A percentile compares a stretch with the other conserved stretches of the same genome.
Conservation (phyloP, 371 early-diverging fungal genomes). For the Apophysomyces variabilis region DNA sequence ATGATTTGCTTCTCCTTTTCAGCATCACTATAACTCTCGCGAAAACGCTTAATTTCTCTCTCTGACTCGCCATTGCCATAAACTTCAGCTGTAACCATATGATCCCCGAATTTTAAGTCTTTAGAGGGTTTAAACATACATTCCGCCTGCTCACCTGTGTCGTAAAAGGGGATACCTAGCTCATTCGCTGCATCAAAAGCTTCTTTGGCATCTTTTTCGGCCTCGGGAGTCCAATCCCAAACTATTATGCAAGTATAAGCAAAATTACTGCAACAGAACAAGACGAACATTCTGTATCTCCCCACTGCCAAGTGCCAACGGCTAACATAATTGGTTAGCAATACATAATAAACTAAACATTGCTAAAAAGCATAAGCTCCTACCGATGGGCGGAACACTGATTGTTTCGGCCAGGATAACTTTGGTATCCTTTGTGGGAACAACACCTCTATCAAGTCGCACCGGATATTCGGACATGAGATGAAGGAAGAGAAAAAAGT, state of each 20-base stretch:
- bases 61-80: conserved; percentile 65
- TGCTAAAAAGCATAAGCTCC: not conserved
- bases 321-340: conserved; percentile 24
- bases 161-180: conserved; percentile 42
- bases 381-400: conserved; percentile 56
- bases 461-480: conserved; percentile 19
- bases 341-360: not conserved
- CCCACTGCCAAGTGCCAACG: conserved; percentile 63
- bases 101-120: conserved; percentile 1
- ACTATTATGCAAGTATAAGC: conserved; percentile 18
- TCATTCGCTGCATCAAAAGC: conserved; percentile 41
- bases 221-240: conserved; percentile 46
- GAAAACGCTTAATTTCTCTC: conserved; percentile 44
- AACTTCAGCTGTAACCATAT: conserved; percentile 51
- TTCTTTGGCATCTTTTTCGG: conserved; percentile 42
- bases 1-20: conserved; percentile 36
- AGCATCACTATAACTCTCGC: conserved; percentile 26
- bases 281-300: conserved; percentile 32
- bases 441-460: conserved; percentile 27
- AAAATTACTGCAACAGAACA: not conserved
- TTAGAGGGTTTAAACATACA: not conserved
- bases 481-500: conserved; percentile 15
- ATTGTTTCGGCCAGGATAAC: conserved; percentile 43
- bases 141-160: conserved; percentile 32
- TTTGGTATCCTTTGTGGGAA: conserved; percentile 54